Evolutionary conservation across 192 early-diverging fungal genomes (phyloP), one percentile per base, ranked within the genome.

Genomic region (Coemansia sp.): DNA sequence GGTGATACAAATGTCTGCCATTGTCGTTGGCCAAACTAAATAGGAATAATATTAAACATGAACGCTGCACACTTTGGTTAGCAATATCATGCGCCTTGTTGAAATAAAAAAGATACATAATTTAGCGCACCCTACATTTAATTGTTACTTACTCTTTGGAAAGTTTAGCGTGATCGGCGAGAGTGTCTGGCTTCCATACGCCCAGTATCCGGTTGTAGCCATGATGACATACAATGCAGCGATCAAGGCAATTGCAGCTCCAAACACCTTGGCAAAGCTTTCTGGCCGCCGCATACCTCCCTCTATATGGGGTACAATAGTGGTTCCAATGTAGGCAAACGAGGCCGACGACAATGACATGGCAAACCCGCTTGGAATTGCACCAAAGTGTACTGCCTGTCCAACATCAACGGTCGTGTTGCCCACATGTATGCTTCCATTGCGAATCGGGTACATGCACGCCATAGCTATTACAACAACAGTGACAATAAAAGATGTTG

Each of bases 241-340:
- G 43, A 91, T 90, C 10, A 83, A 67, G 4, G 79, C 62, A 63
- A 92, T 74, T 0, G 85, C 86, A 2, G 67, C 29, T 40, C 77
- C 74, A 12, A 92, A 79, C 0, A 90, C 90, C 3, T 55, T 74
- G 22, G 75, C 73, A 74, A 89, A 94, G 18, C 79, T 73, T 13
- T 87, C 68, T 12, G 92, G 92, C 13, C 87, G 66, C 40, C 68
- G 69, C 92, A 94, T 92, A 24, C 85, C 82, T 4, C 82, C 75
- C 58, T 94, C 90, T 0, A 91, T 82, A 68, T 94, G 89, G 0
- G 92, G 88, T 27, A 91, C 91, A 44, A 92, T 89, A 2, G 87
- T 88, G 18, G 91, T 90, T 3, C 91, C 91, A 50, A 85, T 66
- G 45, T 87, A 93, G 2, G 89, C 85, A 71, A 91, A 93, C 2